Evolutionary conservation across 1,284 basidiomycete species (phyloP).

Genomic region (Fomitiporia mediterranea): DNA sequence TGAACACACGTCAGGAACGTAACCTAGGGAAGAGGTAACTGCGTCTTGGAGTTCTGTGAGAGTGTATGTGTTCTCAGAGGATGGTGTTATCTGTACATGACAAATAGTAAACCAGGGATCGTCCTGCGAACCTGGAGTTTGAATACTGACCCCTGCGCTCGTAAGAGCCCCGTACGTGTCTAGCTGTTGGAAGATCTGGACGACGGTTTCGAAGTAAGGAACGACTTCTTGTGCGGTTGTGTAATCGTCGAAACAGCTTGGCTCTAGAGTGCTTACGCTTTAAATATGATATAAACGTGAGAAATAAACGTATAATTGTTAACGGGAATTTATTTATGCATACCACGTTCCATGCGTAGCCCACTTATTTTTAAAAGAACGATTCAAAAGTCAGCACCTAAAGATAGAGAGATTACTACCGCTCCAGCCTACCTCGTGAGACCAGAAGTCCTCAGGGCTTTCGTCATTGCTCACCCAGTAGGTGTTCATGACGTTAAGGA

Average conservation of each 20-base stretch:
- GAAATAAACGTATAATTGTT: no score
- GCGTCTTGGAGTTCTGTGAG: slow-evolving; percentile 23
- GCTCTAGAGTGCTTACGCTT: slow-evolving; percentile 23
- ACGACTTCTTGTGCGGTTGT: slow-evolving; percentile 18
- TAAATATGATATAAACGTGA: neutral
- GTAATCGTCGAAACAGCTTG: slow-evolving; percentile 20
- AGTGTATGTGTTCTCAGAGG: slow-evolving; percentile 18
- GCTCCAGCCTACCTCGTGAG: slow-evolving; percentile 19
- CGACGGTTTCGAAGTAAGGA: slow-evolving; percentile 23
- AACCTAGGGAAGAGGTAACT: slow-evolving; percentile 19
- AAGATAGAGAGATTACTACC: neutral
- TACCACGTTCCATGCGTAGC: slow-evolving; percentile 20
- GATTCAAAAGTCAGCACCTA: neutral
- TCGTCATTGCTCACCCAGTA: slow-evolving; percentile 22
- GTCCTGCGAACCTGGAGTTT: neutral
- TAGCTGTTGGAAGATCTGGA: slow-evolving; percentile 21
- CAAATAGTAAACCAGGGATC: neutral
- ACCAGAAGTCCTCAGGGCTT: slow-evolving; percentile 22
- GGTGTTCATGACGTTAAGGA: slow-evolving; percentile 20
- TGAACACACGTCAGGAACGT: slow-evolving; percentile 20
- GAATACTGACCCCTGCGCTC: slow-evolving; percentile 16
- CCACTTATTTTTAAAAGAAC: slow-evolving; percentile 7
- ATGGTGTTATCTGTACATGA: neutral
- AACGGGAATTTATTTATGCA: no score
- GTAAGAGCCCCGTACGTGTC: slow-evolving; percentile 24